Evolutionary conservation across 139 green algal species (phyloP), one percentile per base, ranked within the genome.

Genomic region (Chlorella sp.): DNA sequence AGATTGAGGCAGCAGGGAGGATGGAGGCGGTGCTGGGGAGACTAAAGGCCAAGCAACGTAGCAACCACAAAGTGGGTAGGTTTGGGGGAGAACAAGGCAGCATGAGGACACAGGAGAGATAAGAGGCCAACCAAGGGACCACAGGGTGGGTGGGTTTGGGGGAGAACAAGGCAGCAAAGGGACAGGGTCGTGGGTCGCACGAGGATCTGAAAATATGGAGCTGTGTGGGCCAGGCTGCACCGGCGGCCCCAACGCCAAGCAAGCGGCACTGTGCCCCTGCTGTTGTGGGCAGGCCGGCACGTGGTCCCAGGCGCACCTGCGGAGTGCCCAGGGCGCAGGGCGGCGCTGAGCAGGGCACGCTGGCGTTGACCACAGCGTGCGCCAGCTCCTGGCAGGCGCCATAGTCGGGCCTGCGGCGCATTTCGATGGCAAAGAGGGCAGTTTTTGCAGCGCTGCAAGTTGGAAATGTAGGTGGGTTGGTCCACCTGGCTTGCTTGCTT

Each of bases 301-400:
- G n/a, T n/a, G n/a, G n/a, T n/a, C 75, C 26, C 16, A 36, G 21
- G 53, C 83, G 0, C 12, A 88, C 84, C 84, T 88, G 92, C 12
- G 83, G 40, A 1, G 81, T 48, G 48, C 92, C 93, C 89, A 97
- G 89, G 30, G 90, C 81, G 86, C 95, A 97, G 37, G 80, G 71
- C 34, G 83, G 37, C 24, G 69, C 73, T 24, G 37, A n/a, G 69
- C 86, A 90, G 80, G 91, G 89, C 11, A 81, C 79, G 4, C 88
- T 88, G 1, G 92, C 87, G 69, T 94, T 94, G 60, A 97, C 93
- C 21, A 95, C 90, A 7, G 69, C 75, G 7, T 28, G 71, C 37
- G 94, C 93, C 73, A 97, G 88, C 69, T 61, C 48, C 21, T 48
- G 28, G 81, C 96, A 97, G 32, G 91, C 91, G 0, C 30, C 81